Conservation (phyloP, 345 rosid species). For the Pistacia atlantica region DNA sequence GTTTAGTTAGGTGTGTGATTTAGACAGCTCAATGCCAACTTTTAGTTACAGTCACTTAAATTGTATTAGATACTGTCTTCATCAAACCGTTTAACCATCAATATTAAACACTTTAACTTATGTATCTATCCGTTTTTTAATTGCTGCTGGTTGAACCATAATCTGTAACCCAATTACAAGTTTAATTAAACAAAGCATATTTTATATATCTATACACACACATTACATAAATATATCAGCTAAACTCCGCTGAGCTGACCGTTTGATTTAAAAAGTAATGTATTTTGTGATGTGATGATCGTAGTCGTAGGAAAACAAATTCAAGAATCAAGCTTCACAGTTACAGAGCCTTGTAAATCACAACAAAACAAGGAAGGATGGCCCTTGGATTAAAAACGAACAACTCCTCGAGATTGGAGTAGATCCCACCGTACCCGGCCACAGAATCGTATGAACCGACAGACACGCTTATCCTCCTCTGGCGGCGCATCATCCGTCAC, state of each 20-base stretch:
- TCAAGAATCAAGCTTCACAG: conserved; percentile 29
- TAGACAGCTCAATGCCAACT: conserved; percentile 12
- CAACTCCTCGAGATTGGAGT: conserved; percentile 84
- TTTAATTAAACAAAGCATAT: no score
- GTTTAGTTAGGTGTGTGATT: conserved; percentile 1
- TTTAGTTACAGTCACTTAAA: neutral
- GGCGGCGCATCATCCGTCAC: conserved; percentile 42
- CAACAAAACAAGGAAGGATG: conserved; percentile 94
- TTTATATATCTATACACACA: neutral
- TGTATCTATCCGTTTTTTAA: no score
- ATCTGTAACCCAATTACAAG: no score
- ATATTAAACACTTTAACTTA: no score
- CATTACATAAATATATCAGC: neutral
- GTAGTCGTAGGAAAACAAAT: neutral
- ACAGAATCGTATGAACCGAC: conserved; percentile 74
- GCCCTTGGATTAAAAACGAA: conserved; percentile 83
- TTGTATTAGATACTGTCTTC: no score
- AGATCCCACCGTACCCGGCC: conserved; percentile 65
- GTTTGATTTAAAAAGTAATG: neutral
- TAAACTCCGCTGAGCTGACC: neutral
- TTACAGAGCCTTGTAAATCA: conserved; percentile 70
- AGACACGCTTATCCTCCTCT: conserved; percentile 32
- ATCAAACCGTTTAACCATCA: no score
- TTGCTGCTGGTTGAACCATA: no score
- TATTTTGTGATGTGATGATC: neutral